phyloP scores from a whole-genome alignment of 2,329 filamentous ascomycete species.

The Orbilia javanica region DNA sequence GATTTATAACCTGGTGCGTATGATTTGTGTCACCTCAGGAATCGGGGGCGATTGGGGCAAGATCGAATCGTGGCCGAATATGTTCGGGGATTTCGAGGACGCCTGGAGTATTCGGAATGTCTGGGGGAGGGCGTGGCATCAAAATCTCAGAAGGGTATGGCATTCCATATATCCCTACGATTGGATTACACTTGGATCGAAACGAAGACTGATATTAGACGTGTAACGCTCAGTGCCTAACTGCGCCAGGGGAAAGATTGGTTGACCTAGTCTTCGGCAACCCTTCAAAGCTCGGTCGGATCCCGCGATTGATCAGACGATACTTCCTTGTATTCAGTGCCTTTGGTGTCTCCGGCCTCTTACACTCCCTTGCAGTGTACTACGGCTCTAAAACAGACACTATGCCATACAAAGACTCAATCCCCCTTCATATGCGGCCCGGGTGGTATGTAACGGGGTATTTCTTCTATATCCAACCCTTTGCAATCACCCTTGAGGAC shows the following conservation, averaged over 20 bases:
- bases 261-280: not conserved
- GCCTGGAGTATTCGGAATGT: conserved; percentile 39
- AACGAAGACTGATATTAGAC: not conserved
- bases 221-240: conserved; percentile 1
- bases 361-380: conserved; percentile 33
- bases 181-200: not conserved
- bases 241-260: conserved; percentile 14
- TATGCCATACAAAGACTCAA: conserved; percentile 31
- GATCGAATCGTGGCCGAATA: conserved; percentile 30
- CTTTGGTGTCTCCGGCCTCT: conserved; percentile 27
- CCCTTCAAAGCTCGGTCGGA: conserved; percentile 1
- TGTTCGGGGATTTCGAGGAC: conserved; percentile 29
- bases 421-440: conserved; percentile 5
- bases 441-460: conserved; percentile 31
- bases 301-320: conserved; percentile 19
- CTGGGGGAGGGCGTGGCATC: conserved; percentile 36
- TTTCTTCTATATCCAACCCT: conserved; percentile 28
- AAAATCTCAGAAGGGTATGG: conserved; percentile 36
- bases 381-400: conserved; percentile 14
- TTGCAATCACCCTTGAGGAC: conserved; percentile 23
- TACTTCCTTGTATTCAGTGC: conserved; percentile 27
- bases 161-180: not conserved
- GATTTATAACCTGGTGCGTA: conserved; percentile 1
- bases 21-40: conserved; percentile 23
- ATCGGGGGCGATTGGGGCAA: conserved; percentile 8